Evolutionary conservation across 768 basidiomycete species (phyloP), one percentile per base, ranked within the genome.

Genomic region (Hortiboletus flavorubellus): DNA sequence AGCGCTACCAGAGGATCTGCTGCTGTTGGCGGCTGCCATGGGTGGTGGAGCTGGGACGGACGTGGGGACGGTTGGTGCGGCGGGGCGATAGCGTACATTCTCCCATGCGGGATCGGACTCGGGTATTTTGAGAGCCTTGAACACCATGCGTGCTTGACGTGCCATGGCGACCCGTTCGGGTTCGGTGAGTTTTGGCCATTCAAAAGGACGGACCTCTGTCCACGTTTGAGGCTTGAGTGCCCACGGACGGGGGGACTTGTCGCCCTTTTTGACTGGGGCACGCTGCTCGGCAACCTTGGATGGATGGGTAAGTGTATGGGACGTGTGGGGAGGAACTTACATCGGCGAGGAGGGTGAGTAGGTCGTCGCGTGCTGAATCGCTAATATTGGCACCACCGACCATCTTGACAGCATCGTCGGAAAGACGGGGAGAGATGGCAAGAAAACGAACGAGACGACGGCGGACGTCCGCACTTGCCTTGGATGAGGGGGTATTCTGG

Each of bases 181-280:
- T 30, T 80, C 78, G 3, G 73, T 72, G 29, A 86, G 73, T 30
- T 73, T 73, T 1, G 76, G 72, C 77, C 80, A 87, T 57, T 83
- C 85, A 54, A 77, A 83, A 0, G 89, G 89, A 7, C 86, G 82
- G 26, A 89, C 84, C 62, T 90, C 84, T 34, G 75, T 75, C 87
- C 88, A 91, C 3, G 80, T 72, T 18, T 69, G 64, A 23, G 76
- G 70, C 58, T 82, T 86, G 55, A 89, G 80, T 33, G 71, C 63
- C 77, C 85, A 90, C 1, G 59, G 62, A 53, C 74, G 73, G 2
- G 75, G 67, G 8, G 75, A 70, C 21, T 73, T 73, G 53, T 72
- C 67, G 2, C 70, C 71, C 31, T 67, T 76, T 59, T 66, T 76
- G 31, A 68, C 55, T 0, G 70, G 61, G 2, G 50, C 60, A 7